Conservation (phyloP, 306 rosid genomes). For the Ochetophila trinervis region DNA sequence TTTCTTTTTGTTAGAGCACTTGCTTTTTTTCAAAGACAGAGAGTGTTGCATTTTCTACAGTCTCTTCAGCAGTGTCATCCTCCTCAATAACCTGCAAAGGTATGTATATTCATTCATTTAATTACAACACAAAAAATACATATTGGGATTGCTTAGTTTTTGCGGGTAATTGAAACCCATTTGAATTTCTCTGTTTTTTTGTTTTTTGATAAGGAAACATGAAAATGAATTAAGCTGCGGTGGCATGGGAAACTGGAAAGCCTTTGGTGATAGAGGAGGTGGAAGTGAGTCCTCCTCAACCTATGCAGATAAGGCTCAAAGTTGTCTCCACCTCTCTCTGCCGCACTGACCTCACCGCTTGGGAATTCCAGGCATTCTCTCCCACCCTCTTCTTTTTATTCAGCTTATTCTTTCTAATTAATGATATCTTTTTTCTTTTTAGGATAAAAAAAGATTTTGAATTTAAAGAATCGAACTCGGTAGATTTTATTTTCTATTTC, state of each 20-base stretch:
- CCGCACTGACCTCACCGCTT: constrained; percentile 83
- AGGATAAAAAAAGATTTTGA: background rate
- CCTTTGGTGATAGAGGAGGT: constrained; percentile 77
- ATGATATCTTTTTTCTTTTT: background rate
- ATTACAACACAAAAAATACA: background rate
- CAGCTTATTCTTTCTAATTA: no score
- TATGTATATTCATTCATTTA: constrained; percentile 2
- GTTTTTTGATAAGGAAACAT: background rate
- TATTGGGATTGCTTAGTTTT: background rate
- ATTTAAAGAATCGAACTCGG: background rate
- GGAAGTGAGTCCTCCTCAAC: constrained; percentile 73
- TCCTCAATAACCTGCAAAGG: constrained; percentile 80
- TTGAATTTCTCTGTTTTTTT: background rate
- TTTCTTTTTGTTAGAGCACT: no score
- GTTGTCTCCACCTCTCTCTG: constrained; percentile 91
- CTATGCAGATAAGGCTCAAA: constrained; percentile 68
- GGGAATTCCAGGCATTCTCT: constrained; percentile 71
- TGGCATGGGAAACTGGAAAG: constrained; percentile 89
- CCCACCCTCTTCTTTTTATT: background rate
- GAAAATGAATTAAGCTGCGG: constrained; percentile 55
- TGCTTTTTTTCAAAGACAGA: no score
- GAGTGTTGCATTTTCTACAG: background rate
- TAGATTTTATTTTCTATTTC: background rate
- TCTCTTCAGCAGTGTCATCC: constrained; percentile 28
- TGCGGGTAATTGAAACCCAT: no score